Percentiles rank a stretch among this genome's conserved stretches.
Evolutionary conservation across 2,329 filamentous ascomycete species (phyloP).

Genomic region (Colletotrichum truncatum): DNA sequence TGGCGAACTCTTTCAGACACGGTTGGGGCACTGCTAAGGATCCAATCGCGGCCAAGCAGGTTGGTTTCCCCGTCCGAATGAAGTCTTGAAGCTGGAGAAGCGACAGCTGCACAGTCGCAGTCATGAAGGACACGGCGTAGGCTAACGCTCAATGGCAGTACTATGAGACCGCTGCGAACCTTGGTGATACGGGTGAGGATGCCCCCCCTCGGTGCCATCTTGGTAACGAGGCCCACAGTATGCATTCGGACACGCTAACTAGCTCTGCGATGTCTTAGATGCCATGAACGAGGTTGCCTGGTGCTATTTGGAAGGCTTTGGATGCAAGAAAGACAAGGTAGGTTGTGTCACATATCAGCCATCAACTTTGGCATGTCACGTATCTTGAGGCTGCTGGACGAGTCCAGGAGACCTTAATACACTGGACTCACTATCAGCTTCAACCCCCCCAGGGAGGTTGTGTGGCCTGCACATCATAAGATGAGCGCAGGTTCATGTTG

Average conservation of each 20-base stretch:
- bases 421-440: conserved; percentile 21
- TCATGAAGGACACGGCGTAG: background rate
- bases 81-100: background rate
- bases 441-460: background rate
- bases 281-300: conserved; percentile 97
- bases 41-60: conserved; percentile 81
- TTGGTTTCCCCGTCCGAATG: conserved; percentile 44
- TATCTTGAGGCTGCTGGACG: background rate
- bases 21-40: conserved; percentile 94
- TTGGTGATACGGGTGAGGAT: conserved; percentile 81
- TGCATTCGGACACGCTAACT: conserved; percentile 17
- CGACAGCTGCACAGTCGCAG: background rate
- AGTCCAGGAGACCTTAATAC: background rate
- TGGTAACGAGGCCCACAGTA: conserved; percentile 19
- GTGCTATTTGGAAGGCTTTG: conserved; percentile 98
- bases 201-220: background rate
- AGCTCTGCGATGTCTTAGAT: conserved; percentile 60
- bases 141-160: conserved; percentile 65
- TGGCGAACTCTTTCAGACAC: conserved; percentile 91
- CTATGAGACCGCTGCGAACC: conserved; percentile 96
- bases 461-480: conserved; percentile 21
- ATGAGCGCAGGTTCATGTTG: conserved; percentile 20
- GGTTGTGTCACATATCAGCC: conserved; percentile 50
- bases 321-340: conserved; percentile 98
- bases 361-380: conserved; percentile 31